These are phyloP conservation scores for Rubroboletus pulcherrimus DNA, from an alignment of 768 basidiomycete genomes.

Conservation along the genomic window DNA sequence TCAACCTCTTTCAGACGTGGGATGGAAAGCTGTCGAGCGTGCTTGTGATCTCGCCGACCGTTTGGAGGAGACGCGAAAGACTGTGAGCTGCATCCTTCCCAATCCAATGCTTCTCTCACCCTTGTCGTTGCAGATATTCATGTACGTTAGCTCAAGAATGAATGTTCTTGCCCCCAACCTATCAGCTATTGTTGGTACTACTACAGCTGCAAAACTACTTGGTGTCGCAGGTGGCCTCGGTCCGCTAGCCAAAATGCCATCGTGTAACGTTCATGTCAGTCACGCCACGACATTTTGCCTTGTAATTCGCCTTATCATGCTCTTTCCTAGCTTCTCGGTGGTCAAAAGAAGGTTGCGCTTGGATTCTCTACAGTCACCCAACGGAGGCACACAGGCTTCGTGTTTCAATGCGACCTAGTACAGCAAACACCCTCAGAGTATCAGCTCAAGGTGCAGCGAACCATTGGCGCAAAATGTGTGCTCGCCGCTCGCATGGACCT, in stretches of 20 bases:
- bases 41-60: conserved; percentile 89
- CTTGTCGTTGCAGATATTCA: conserved; percentile 70
- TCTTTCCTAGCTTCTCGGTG: conserved; percentile 77
- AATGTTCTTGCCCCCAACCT: conserved; percentile 97
- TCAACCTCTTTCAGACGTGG: conserved; percentile 57
- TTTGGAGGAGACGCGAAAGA: conserved; percentile 85
- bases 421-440: conserved; percentile 84
- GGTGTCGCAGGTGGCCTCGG: conserved; percentile 94
- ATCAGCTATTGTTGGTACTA: conserved; percentile 97
- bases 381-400: conserved; percentile 91
- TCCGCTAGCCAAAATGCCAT: conserved; percentile 89
- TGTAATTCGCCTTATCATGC: neutral
- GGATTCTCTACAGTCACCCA: conserved; percentile 89
- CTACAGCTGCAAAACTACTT: conserved; percentile 95
- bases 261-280: conserved; percentile 91
- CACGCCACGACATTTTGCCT: neutral
- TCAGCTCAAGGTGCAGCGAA: conserved; percentile 87
- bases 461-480: conserved; percentile 87
- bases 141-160: conserved; percentile 99
- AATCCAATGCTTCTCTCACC: conserved; percentile 1
- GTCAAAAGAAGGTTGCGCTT: conserved; percentile 86
- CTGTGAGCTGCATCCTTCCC: conserved; percentile 40
- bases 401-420: conserved; percentile 91
- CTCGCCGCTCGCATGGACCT: conserved; percentile 92
- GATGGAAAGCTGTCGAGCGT: conserved; percentile 78